phyloP scores from a whole-genome alignment of 441 rosid genomes.

The Hura crepitans region DNA sequence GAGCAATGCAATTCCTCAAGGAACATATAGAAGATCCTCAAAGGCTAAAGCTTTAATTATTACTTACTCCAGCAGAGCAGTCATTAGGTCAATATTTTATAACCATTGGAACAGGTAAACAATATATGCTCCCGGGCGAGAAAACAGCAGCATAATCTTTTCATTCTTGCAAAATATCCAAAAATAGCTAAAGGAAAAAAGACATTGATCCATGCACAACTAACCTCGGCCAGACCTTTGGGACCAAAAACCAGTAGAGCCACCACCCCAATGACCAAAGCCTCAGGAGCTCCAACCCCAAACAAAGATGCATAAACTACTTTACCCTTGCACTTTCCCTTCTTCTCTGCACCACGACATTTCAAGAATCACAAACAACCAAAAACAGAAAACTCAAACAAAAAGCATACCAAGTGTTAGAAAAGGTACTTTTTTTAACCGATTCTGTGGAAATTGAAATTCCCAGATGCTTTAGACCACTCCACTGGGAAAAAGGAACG shows the following conservation, averaged over 20 bases:
- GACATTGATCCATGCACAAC: background rate
- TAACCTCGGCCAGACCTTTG: slow-evolving; percentile 96
- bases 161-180: no score
- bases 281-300: slow-evolving; percentile 99
- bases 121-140: no score
- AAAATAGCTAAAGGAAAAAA: background rate
- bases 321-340: slow-evolving; percentile 37
- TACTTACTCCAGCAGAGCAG: no score
- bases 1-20: background rate
- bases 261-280: slow-evolving; percentile 92
- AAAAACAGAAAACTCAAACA: background rate
- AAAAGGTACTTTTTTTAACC: slow-evolving; percentile 33
- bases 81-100: no score
- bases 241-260: slow-evolving; percentile 98
- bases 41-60: no score
- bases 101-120: no score
- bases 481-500: slow-evolving; percentile 46
- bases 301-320: slow-evolving; percentile 70
- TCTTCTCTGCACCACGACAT: slow-evolving; percentile 41
- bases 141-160: no score
- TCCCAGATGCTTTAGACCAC: slow-evolving; percentile 61
- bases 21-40: background rate
- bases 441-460: slow-evolving; percentile 42
- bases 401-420: background rate
- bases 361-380: background rate